Evolutionary conservation across 768 basidiomycete species (phyloP).

Genomic region (Naganishia vaughanmartiniae): DNA sequence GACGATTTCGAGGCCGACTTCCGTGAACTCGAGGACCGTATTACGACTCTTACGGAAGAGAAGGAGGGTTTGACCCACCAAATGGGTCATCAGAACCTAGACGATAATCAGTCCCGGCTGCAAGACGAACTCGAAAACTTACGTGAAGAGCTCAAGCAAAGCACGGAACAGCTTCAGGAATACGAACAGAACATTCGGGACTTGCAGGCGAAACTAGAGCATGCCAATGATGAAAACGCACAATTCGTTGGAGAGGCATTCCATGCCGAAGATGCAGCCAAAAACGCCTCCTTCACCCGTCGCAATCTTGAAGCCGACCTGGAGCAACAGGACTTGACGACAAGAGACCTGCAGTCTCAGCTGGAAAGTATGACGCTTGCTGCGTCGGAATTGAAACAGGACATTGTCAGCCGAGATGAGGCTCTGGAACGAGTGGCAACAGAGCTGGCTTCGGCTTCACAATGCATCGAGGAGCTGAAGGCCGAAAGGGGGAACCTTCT

Average conservation of each 20-base stretch:
- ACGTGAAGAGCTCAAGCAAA: conserved; percentile 2
- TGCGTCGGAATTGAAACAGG: background rate
- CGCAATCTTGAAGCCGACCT: conserved; percentile 2
- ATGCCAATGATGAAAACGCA: conserved; percentile 17
- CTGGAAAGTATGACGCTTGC: background rate
- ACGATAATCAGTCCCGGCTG: background rate
- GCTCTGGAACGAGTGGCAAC: background rate
- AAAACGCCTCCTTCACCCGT: background rate
- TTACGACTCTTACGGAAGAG: conserved; percentile 1
- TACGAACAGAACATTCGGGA: conserved; percentile 19
- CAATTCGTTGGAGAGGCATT: conserved; percentile 15
- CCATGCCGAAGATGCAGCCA: conserved; percentile 18
- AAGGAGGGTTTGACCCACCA: background rate
- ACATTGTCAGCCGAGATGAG: background rate
- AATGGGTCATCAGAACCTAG: background rate
- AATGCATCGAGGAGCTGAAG: background rate
- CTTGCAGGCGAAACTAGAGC: conserved; percentile 6
- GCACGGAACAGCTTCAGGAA: conserved; percentile 12
- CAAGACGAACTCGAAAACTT: conserved; percentile 12
- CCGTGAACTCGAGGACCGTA: conserved; percentile 9
- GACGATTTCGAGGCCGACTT: conserved; percentile 6
- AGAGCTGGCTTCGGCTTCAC: background rate
- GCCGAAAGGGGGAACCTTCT: background rate
- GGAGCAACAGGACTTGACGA: background rate
- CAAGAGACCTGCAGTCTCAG: background rate